Conservation (phyloP, 2,329 filamentous ascomycete genomes). For the Dactylellina drechsleri region DNA sequence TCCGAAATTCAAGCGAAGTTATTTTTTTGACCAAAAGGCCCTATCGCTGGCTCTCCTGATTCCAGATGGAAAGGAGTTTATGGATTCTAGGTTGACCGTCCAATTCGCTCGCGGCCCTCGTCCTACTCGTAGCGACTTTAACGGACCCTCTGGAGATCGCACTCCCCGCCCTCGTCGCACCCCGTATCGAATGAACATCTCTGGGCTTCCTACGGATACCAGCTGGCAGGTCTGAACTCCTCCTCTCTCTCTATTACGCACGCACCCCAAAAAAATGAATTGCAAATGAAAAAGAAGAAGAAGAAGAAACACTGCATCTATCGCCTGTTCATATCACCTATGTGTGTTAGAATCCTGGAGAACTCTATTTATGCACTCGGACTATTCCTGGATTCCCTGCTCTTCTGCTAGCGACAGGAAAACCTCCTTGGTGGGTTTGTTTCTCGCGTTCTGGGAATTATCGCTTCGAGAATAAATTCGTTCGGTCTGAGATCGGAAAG, state of each 20-base stretch:
- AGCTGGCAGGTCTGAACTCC: constrained; percentile 95
- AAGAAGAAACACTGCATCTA: constrained; percentile 19
- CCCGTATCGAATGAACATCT: constrained; percentile 95
- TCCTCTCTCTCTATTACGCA: constrained; percentile 50
- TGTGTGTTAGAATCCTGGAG: constrained; percentile 45
- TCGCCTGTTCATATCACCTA: constrained; percentile 36
- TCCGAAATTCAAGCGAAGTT: neutral
- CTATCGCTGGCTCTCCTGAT: too few relatives aligned
- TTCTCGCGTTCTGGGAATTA: neutral
- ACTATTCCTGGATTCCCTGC: constrained; percentile 50
- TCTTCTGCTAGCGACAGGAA: constrained; percentile 36
- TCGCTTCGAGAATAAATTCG: neutral
- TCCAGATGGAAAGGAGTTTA: constrained; percentile 92
- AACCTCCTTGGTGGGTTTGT: constrained; percentile 14
- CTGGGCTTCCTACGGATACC: constrained; percentile 95
- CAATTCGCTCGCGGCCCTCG: constrained; percentile 94
- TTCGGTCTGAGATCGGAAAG: constrained; percentile 42
- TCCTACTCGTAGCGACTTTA: constrained; percentile 71
- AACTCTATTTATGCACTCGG: constrained; percentile 43
- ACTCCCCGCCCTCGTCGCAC: constrained; percentile 89
- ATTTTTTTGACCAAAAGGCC: constrained; percentile 14
- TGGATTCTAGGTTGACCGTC: constrained; percentile 96
- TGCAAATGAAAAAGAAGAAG: neutral
- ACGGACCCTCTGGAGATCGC: constrained; percentile 69
- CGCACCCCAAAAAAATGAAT: constrained; percentile 30